Conservation (phyloP, 495 filamentous ascomycete species). For the Penicillium longicatenatum region DNA sequence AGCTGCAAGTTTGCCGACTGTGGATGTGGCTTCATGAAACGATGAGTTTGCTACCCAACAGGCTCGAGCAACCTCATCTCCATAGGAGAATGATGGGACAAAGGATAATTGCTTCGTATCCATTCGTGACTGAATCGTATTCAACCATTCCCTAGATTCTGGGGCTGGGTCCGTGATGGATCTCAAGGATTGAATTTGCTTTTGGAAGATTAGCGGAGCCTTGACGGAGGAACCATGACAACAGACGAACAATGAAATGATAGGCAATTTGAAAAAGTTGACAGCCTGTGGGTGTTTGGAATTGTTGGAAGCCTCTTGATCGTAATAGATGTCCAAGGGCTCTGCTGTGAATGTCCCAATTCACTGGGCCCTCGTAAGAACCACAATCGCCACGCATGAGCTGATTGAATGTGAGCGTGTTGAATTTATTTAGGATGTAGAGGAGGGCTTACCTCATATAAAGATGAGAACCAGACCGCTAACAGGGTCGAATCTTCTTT, state of each 20-base stretch:
- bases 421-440: background rate
- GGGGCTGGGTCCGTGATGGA: background rate
- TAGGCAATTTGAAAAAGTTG: constrained; percentile 11
- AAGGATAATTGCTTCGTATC: background rate
- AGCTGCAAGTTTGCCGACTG: background rate
- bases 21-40: background rate
- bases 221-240: background rate
- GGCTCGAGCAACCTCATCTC: constrained; percentile 5
- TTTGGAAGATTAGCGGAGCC: background rate
- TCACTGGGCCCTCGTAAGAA: background rate
- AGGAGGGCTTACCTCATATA: background rate
- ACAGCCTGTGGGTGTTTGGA: constrained; percentile 6
- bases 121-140: background rate
- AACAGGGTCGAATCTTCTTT: background rate
- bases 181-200: constrained; percentile 11
- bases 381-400: background rate
- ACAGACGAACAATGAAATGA: constrained; percentile 4
- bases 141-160: constrained; percentile 3
- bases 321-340: background rate
- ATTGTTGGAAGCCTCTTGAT: constrained; percentile 1
- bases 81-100: constrained; percentile 6
- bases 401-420: background rate
- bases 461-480: constrained; percentile 1
- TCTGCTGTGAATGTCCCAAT: constrained; percentile 5
- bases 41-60: background rate